These are phyloP conservation scores for Penicillium taxi DNA, from an alignment of 495 filamentous ascomycete species.

Conservation along the genomic window DNA sequence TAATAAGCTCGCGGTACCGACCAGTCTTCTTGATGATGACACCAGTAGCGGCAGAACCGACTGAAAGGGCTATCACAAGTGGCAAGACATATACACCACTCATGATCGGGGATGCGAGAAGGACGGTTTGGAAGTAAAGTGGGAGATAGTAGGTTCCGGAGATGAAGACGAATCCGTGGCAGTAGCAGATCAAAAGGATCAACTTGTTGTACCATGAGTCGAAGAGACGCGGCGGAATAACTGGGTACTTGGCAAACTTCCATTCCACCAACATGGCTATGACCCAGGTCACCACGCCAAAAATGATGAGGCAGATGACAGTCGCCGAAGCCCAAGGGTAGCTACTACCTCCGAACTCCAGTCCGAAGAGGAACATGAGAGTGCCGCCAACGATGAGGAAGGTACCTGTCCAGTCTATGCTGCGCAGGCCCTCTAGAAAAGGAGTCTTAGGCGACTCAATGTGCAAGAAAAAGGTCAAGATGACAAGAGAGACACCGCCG, in stretches of 20 bases:
- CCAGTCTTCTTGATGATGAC: constrained; percentile 66
- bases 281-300: constrained; percentile 54
- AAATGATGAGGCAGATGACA: constrained; percentile 72
- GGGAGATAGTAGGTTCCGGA: constrained; percentile 67
- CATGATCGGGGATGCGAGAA: constrained; percentile 62
- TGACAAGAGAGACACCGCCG: constrained; percentile 57
- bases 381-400: constrained; percentile 66
- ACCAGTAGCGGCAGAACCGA: constrained; percentile 57
- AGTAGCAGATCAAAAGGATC: constrained; percentile 48
- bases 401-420: constrained; percentile 70
- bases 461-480: constrained; percentile 63
- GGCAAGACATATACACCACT: constrained; percentile 77
- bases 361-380: constrained; percentile 72
- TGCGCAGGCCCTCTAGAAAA: constrained; percentile 58
- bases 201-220: constrained; percentile 50
- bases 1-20: constrained; percentile 42
- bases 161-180: constrained; percentile 69
- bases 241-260: constrained; percentile 65
- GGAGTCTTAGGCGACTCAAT: constrained; percentile 70
- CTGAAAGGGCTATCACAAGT: constrained; percentile 60
- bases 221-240: constrained; percentile 70
- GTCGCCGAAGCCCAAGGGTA: constrained; percentile 67
- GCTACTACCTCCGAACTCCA: constrained; percentile 70
- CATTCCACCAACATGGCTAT: constrained; percentile 63
- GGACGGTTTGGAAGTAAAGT: constrained; percentile 70